Base-by-base conservation (phyloP, 768 basidiomycete species). In the Lentinula lateritia region DNA sequence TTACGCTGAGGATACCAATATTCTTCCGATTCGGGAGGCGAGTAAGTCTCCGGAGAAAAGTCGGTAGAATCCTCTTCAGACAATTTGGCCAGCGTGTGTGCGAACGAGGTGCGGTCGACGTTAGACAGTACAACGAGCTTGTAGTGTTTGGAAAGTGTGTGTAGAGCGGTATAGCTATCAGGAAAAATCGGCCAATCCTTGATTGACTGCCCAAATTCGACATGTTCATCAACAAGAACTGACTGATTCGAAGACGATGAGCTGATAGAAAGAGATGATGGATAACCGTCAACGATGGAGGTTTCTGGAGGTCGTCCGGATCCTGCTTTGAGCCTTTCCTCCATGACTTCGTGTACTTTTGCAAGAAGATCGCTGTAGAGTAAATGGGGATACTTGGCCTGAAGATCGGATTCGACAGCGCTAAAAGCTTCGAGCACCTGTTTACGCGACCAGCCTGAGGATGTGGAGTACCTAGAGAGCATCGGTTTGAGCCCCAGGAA, bases 81-180 rank as follows among this genome's bases (percentile, higher is more conserved):
- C 43, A 91, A 81, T 53, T 78, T 77, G 18, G 74, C 72, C 52
- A 86, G 85, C 0, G 88, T 90, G 64, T 78, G 73, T 3, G 79
- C 74, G 68, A 90, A 89, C 36, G 87, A 87, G 23, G 66, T 68
- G 61, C 79, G 79, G 65, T 92, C 90, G 67, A 92, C 85, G 71
- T 92, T 92, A 65, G 89, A 90, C 42, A 92, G 78, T 5, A 90
- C 87, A 62, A 85, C 79, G 62, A 92, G 84, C 60, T 85, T 86
- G 75, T 83, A 91, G 67, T 82, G 80, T 60, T 78, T 76, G 41
- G 87, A 78, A 56, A 92, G 82, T 34, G 76, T 71, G 53, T 76
- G 78, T 5, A 92, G 81, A 0, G 89, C 89, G 15, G 73, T 70
- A 61, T 76, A 71, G 8, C 86, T 87, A 71, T 92, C 90, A 0